A percentile compares a stretch with the other conserved stretches of the same genome.
These are phyloP conservation scores for Annulohypoxylon stygium DNA, from an alignment of 495 filamentous ascomycete species.

Conservation along the genomic window DNA sequence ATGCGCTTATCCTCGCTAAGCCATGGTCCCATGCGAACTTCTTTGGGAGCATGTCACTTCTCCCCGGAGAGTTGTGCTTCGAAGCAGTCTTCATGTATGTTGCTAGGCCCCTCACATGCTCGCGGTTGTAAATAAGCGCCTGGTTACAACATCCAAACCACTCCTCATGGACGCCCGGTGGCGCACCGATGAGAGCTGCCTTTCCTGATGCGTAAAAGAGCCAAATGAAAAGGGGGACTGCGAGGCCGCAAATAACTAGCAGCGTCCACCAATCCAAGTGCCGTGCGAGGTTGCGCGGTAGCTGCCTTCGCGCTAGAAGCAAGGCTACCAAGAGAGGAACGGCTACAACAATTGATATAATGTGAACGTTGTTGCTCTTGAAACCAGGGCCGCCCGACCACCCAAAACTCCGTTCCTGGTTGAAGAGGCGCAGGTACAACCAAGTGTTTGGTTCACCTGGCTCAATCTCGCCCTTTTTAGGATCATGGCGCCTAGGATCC, in stretches of 20 bases:
- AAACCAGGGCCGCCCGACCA: constrained; percentile 57
- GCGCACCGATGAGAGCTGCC: constrained; percentile 57
- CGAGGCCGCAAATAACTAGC: constrained; percentile 55
- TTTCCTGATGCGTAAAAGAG: constrained; percentile 63
- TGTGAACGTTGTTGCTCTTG: constrained; percentile 56
- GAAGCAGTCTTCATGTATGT: constrained; percentile 47
- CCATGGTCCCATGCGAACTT: constrained; percentile 49
- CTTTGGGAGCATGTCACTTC: constrained; percentile 52
- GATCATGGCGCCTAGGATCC: constrained; percentile 40
- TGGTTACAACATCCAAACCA: constrained; percentile 62
- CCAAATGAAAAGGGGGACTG: constrained; percentile 55
- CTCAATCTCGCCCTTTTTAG: constrained; percentile 32
- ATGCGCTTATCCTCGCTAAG: constrained; percentile 50
- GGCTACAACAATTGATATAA: constrained; percentile 51
- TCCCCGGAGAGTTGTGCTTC: constrained; percentile 25
- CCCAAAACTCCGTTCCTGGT: constrained; percentile 58
- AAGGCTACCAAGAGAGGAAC: constrained; percentile 33
- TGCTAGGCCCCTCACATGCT: constrained; percentile 50
- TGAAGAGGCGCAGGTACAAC: constrained; percentile 66
- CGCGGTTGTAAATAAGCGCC: constrained; percentile 59
- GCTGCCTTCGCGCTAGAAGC: constrained; percentile 32
- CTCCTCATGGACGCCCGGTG: constrained; percentile 57
- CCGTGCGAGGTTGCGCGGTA: constrained; percentile 40
- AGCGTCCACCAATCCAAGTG: constrained; percentile 55
- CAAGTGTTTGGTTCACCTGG: constrained; percentile 52